Percentiles rank a stretch among this genome's conserved stretches.
These are phyloP conservation scores for Paramecium caudatum DNA, from an alignment of 73 alveolate genomes.

Conservation along the genomic window DNA sequence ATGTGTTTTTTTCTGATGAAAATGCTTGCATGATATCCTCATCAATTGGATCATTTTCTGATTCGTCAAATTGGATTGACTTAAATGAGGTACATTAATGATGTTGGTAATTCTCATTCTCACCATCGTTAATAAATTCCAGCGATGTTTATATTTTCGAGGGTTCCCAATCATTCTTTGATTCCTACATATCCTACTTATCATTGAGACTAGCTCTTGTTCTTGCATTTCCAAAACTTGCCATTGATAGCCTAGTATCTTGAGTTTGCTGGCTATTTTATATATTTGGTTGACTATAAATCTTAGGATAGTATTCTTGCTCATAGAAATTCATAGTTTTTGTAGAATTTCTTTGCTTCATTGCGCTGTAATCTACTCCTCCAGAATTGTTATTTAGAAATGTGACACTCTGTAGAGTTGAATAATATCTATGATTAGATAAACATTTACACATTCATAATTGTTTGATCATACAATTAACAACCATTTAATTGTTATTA, in stretches of 20 bases:
- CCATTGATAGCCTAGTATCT: not conserved
- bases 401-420: slow-evolving; percentile 59
- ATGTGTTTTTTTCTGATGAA: not conserved
- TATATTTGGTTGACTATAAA: slow-evolving; percentile 35
- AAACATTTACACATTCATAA: slow-evolving; percentile 71
- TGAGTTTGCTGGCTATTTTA: not conserved
- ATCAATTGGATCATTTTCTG: slow-evolving; percentile 24
- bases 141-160: slow-evolving; percentile 17
- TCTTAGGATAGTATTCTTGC: not conserved
- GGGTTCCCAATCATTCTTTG: slow-evolving; percentile 32
- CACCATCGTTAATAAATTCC: slow-evolving; percentile 23
- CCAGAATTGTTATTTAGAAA: slow-evolving; percentile 75
- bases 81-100: not conserved
- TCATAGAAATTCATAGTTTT: not conserved
- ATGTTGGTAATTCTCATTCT: not conserved
- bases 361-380: slow-evolving; percentile 72
- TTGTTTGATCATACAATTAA: slow-evolving; percentile 49
- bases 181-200: not conserved
- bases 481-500: slow-evolving; percentile 64
- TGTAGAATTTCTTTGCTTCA: slow-evolving; percentile 1
- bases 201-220: slow-evolving; percentile 37
- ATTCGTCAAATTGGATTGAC: slow-evolving; percentile 59
- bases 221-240: slow-evolving; percentile 3
- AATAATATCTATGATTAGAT: slow-evolving; percentile 42
- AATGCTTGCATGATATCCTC: not conserved